Base-by-base conservation (phyloP, 192 early-diverging fungal genomes). In the Spizellomyces punctatus region DNA sequence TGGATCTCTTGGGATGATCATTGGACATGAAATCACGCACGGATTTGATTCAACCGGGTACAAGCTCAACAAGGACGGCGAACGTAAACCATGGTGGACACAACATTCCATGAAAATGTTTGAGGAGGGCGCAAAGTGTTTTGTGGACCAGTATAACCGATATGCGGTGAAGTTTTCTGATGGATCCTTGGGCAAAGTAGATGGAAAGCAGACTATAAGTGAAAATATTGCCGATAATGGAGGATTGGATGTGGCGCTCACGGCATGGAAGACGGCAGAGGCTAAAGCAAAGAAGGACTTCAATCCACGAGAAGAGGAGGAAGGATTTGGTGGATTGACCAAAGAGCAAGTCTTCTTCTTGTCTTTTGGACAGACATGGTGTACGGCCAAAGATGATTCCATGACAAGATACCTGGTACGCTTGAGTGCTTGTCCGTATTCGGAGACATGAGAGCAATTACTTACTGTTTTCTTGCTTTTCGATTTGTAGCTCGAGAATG, bases 11-110 rank as follows among this genome's bases (percentile, higher is more conserved):
- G 91, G 91, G 16, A 77, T 84, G 50, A 82, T 93, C 22, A 85
- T 91, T 47, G 91, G 91, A 3, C 91, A 93, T 71, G 91, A 93
- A 69, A 75, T 92, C n/a, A 87, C 82, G 71, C 91, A 92, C 62
- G 91, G 82, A 6, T 92, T 92, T 75, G 91, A 92, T 69, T 75
- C 81, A 41, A 76, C 63, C 3, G 91, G 91, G 14, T 75, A 82
- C 48, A 62, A 79, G 58, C 86, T 78, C 58, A 84, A 92, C 77
- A 78, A 66, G 0, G 72, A 78, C 8, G 91, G 91, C 16, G 76
- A 61, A 5, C 69, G 82, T 6, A 50, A 54, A 42, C 58, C 72
- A 17, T 86, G 79, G 88, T 82, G 79, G 86, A 76, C 80, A 5
- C 61, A 75, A 1, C 10, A 45, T 0, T 74, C 78, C 14, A 41